Conservation (phyloP, 805 yeast species). For the Metschnikowia matae region DNA sequence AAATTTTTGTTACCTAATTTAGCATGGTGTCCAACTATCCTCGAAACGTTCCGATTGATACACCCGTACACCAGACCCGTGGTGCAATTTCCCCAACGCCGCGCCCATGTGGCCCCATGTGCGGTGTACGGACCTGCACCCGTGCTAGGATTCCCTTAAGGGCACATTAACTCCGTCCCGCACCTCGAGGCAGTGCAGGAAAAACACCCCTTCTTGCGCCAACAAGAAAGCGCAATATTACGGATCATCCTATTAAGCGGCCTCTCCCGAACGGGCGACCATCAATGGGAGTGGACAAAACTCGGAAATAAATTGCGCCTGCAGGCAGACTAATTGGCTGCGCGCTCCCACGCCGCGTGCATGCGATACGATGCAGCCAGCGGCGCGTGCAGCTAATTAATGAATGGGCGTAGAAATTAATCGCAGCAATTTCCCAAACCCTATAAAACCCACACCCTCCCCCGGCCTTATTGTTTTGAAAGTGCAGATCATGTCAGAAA, state of each 20-base stretch:
- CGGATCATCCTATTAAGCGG: not conserved
- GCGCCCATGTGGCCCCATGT: conserved; percentile 8
- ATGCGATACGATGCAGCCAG: conserved; percentile 5
- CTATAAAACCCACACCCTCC: conserved; percentile 1
- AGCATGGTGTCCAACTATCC: too few species aligned
- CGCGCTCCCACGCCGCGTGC: conserved; percentile 1
- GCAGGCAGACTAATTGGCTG: not conserved
- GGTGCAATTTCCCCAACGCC: conserved; percentile 2
- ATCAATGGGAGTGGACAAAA: not conserved
- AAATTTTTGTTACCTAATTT: too few species aligned
- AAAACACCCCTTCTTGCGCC: not conserved
- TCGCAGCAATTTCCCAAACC: conserved; percentile 2
- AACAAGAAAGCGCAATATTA: not conserved
- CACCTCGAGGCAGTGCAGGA: not conserved
- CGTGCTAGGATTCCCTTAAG: not conserved
- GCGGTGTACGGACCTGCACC: not conserved
- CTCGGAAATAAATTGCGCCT: not conserved
- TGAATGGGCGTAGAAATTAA: conserved; percentile 1
- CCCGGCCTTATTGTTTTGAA: not conserved
- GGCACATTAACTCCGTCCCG: not conserved
- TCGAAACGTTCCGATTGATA: too few species aligned
- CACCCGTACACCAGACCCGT: not conserved
- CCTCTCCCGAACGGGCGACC: not conserved
- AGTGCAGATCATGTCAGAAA: conserved; percentile 22
- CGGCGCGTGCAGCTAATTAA: conserved; percentile 4